These are phyloP conservation scores for Acanthamoeba royreba DNA, from an alignment of 208 protist species.

Conservation along the genomic window DNA sequence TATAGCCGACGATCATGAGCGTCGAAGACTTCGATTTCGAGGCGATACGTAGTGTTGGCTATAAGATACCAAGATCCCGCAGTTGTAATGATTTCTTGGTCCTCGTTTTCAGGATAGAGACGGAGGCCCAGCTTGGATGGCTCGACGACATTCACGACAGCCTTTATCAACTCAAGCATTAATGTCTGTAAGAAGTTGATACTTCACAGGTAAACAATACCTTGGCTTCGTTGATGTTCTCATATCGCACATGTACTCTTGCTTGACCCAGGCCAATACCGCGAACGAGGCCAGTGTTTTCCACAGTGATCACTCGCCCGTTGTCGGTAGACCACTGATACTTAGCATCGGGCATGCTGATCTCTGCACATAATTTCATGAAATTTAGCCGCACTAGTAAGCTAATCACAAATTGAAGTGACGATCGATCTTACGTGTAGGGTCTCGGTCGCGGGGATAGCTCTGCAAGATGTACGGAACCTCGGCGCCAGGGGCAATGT, in stretches of 20 bases:
- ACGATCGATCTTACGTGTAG: neutral
- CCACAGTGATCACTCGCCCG: neutral
- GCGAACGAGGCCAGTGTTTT: neutral
- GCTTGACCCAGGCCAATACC: neutral
- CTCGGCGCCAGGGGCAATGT: conserved; percentile 4
- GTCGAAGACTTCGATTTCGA: conserved; percentile 42
- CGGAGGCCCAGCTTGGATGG: neutral
- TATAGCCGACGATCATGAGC: neutral
- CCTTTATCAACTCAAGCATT: neutral
- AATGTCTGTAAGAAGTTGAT: neutral
- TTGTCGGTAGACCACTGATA: conserved; percentile 28
- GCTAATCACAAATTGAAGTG: neutral
- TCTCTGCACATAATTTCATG: neutral
- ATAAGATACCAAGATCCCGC: conserved; percentile 12
- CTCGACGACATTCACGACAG: conserved; percentile 5
- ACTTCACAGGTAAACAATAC: neutral
- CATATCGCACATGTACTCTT: neutral
- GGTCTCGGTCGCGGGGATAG: conserved; percentile 1
- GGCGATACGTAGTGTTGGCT: neutral
- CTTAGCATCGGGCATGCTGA: conserved; percentile 28
- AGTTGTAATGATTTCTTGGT: neutral
- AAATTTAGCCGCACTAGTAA: neutral
- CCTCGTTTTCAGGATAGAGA: neutral
- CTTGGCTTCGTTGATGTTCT: conserved; percentile 46
- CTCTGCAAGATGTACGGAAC: neutral